Evolutionary conservation across 495 filamentous ascomycete genomes (phyloP), one percentile per base, ranked within the genome.

Genomic region (Penicillium silybi): DNA sequence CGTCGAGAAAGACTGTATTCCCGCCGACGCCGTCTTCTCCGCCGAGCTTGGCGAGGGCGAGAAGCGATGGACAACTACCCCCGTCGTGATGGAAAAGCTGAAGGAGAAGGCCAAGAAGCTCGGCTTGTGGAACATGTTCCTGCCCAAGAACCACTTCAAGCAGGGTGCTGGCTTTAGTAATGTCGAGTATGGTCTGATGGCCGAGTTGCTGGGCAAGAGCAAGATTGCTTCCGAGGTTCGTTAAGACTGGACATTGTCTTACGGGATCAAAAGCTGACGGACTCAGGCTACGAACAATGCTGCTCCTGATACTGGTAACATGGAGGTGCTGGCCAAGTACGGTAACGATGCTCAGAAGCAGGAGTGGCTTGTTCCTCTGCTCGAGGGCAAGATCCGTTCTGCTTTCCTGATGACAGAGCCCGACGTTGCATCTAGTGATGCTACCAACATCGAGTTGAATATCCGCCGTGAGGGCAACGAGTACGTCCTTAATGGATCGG

Each of bases 111-210:
- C 93, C 11, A 80, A 80, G 64, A 78, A 85, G 62, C 75, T 92
- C n/a, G 93, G 93, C 0, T 77, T 98, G 40, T 98, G 93, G 93
- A 98, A 98, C 68, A 87, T 98, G 83, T 98, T 98, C 78, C 70
- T 98, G 52, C 87, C 92, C 41, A 92, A 89, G 73, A 89, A 84
- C 58, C 92, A 97, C 73, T 97, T 96, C 79, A 87, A 84, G 54
- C 88, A 97, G 70, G 92, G 91, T 15, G 91, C 92, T 4, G 92
- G 90, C 29, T 92, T 87, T 71, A 87, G 82, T 10, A 96, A 96
- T 67, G 76, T 96, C 17, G 91, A 96, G 67, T 96, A 96, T 62
- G 91, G 89, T 3, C 69, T 96, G 66, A 96, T 96, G 86, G 91
- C 91, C 19, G 92, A 95, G 70, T 83, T 87, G 64, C 73, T 96